These are phyloP conservation scores for Ophiorrhiza pumila DNA, from an alignment of 257 asterid genomes.

Conservation along the genomic window DNA sequence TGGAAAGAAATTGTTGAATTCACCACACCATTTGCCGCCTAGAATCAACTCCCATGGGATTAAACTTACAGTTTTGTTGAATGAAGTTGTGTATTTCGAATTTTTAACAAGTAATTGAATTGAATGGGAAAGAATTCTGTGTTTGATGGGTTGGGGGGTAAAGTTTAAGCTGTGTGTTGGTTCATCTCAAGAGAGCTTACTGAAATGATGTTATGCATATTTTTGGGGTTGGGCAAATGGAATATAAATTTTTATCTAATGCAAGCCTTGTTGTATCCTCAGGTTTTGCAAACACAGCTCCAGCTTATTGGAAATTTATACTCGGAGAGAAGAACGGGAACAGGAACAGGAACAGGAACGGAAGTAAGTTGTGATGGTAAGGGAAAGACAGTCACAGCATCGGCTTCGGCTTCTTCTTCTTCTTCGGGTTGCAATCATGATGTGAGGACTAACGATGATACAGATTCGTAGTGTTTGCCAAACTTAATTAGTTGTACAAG, in stretches of 20 bases:
- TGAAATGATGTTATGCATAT: background rate
- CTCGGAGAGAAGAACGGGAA: constrained; percentile 26
- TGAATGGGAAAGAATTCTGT: background rate
- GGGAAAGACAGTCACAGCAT: constrained; percentile 46
- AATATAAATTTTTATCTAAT: no score
- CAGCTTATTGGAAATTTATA: constrained; percentile 39
- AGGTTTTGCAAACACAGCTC: constrained; percentile 66
- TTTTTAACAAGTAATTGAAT: background rate
- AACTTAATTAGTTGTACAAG: constrained; percentile 7
- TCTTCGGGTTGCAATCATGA: constrained; percentile 26
- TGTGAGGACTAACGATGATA: constrained; percentile 21
- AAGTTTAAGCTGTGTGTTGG: background rate
- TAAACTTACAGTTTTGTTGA: background rate
- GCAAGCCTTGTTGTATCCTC: constrained; percentile 14
- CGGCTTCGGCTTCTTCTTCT: constrained; percentile 50
- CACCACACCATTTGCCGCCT: no score
- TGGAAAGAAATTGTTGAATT: background rate
- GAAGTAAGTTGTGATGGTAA: constrained; percentile 38
- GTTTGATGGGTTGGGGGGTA: background rate
- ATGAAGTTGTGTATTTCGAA: background rate
- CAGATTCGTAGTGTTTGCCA: background rate
- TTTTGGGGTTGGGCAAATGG: no score
- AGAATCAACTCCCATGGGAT: no score
- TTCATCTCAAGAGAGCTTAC: background rate
- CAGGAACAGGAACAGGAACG: no score